Conservation (phyloP, 2,329 filamentous ascomycete genomes). For the Aspergillus felis region DNA sequence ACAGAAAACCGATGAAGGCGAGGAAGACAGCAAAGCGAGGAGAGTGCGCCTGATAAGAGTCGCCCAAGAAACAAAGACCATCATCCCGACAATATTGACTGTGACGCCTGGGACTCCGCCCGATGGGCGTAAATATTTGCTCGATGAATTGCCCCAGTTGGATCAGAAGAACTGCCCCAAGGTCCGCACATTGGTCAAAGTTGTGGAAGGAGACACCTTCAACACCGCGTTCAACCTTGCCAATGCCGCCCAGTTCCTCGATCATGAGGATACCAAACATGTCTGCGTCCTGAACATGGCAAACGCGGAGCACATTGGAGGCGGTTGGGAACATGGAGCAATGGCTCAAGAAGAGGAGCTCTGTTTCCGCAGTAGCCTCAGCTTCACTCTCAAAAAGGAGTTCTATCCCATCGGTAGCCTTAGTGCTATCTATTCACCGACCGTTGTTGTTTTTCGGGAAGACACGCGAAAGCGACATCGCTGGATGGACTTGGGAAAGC, state of each 20-base stretch:
- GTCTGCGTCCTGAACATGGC: conserved; percentile 66
- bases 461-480: conserved; percentile 46
- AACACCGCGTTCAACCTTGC: conserved; percentile 50
- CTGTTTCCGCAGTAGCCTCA: conserved; percentile 56
- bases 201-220: conserved; percentile 57
- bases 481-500: conserved; percentile 40
- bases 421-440: conserved; percentile 57
- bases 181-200: conserved; percentile 39
- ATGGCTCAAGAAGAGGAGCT: conserved; percentile 67
- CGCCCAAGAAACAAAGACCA: conserved; percentile 46
- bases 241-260: conserved; percentile 16
- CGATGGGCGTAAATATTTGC: conserved; percentile 38
- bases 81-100: conserved; percentile 47
- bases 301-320: conserved; percentile 55
- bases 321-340: conserved; percentile 60
- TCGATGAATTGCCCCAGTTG: conserved; percentile 39
- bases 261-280: conserved; percentile 28
- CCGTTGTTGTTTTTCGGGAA: conserved; percentile 56
- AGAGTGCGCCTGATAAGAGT: conserved; percentile 35
- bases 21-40: background rate
- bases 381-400: conserved; percentile 32
- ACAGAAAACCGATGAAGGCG: background rate
- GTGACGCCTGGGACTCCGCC: conserved; percentile 41
- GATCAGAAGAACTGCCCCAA: conserved; percentile 42
- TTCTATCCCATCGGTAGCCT: conserved; percentile 54